Percentiles rank a stretch among this genome's conserved stretches.
phyloP scores from a whole-genome alignment of 192 early-diverging fungal species.

The Diversispora epigaea region DNA sequence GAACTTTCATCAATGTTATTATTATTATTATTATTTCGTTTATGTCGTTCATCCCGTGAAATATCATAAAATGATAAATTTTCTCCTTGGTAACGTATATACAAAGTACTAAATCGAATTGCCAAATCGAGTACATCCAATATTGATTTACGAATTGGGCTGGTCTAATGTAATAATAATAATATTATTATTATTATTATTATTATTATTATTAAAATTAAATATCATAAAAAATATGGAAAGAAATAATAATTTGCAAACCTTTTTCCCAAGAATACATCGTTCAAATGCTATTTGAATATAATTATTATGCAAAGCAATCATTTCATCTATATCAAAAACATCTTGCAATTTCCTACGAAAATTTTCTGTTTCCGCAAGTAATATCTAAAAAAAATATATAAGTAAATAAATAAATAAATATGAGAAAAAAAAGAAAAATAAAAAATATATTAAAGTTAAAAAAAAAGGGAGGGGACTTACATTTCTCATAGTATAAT shows the following conservation, averaged over 20 bases:
- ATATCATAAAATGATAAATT: constrained; percentile 22
- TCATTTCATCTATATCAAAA: constrained; percentile 43
- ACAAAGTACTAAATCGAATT: constrained; percentile 27
- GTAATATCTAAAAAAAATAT: constrained; percentile 36
- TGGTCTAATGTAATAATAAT: constrained; percentile 11
- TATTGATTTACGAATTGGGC: constrained; percentile 16
- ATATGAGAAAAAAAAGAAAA: not conserved
- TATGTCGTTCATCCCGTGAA: constrained; percentile 3
- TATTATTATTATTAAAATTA: not conserved
- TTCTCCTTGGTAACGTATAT: constrained; percentile 20
- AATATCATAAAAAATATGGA: not conserved
- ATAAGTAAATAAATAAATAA: constrained; percentile 19
- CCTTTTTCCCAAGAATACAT: constrained; percentile 44
- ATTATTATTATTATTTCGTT: not conserved
- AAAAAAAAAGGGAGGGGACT: too few species aligned
- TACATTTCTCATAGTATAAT: constrained; percentile 45
- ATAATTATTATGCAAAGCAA: constrained; percentile 36
- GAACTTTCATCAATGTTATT: too few species aligned
- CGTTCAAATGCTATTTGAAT: constrained; percentile 36
- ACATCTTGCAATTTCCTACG: constrained; percentile 31
- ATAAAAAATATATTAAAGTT: not conserved
- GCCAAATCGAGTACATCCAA: constrained; percentile 18
- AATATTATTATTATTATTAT: not conserved
- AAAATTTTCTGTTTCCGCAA: constrained; percentile 41
- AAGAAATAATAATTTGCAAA: not conserved